A percentile compares a stretch with the other conserved stretches of the same genome.
phyloP scores from a whole-genome alignment of 805 yeast genomes.

The Yarrowia sp. region DNA sequence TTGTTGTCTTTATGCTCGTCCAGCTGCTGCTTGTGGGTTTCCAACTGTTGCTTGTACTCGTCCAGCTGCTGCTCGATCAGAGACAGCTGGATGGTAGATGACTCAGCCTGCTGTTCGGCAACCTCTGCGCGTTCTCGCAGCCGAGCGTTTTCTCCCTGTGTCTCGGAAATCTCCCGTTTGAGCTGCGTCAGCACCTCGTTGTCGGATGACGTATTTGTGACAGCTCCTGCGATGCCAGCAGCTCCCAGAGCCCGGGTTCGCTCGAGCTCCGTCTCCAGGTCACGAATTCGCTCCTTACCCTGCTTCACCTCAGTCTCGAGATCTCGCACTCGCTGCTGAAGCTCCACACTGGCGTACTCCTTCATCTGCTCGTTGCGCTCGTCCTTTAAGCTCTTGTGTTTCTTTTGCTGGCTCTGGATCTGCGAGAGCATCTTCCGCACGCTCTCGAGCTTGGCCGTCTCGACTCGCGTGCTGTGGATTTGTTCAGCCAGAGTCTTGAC shows the following conservation, averaged over 20 bases:
- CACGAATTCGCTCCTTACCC: background rate
- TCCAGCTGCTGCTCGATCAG: constrained; percentile 12
- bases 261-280: background rate
- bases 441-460: constrained; percentile 38
- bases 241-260: background rate
- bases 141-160: background rate
- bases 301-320: background rate
- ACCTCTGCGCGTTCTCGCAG: constrained; percentile 7
- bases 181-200: background rate
- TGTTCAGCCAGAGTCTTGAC: constrained; percentile 39
- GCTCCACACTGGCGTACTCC: constrained; percentile 1
- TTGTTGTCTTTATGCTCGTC: constrained; percentile 11
- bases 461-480: constrained; percentile 38
- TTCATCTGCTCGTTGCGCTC: constrained; percentile 7
- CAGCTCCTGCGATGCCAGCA: background rate
- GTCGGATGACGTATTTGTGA: background rate
- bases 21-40: background rate
- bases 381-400: constrained; percentile 16
- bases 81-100: constrained; percentile 10
- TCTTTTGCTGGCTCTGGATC: constrained; percentile 34
- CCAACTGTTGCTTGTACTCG: background rate
- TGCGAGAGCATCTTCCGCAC: constrained; percentile 37
- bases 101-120: constrained; percentile 20
- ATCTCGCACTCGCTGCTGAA: constrained; percentile 2
- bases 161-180: background rate